Evolutionary conservation across 2,329 filamentous ascomycete species (phyloP), one percentile per base, ranked within the genome.

Genomic region (Nigrospora oryzae): DNA sequence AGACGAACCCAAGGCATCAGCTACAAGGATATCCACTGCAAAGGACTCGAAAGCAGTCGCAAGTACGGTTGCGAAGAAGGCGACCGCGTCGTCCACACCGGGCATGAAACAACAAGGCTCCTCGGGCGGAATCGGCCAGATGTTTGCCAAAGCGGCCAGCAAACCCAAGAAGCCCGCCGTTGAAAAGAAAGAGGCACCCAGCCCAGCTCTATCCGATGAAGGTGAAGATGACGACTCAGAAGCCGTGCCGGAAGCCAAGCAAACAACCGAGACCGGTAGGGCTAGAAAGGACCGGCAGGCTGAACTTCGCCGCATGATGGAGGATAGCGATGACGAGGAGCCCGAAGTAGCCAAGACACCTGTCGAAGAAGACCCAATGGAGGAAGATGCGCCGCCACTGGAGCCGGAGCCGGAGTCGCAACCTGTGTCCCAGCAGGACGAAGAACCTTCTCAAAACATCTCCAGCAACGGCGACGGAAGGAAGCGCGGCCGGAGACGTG

Each of bases 101-200:
- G 40, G 63, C 0, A 52, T 74, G 3, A 88, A 86, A 56, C 77
- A 77, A 46, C 58, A 63, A 45, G 51, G 47, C 13, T 59, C 59
- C 12, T 62, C 59, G 5, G 46, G 43, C 11, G 57, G 59, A 14
- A 63, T 63, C 39, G 52, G 58, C 12, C 58, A 63, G 46, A 62
- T 63, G 59, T 63, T 63, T 46, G 60, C 60, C 23, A 61, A 58
- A 40, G 52, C 52, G 6, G 58, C 60, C 4, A 54, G 56, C 12
- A 62, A 58, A 42, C 55, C 60, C 13, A 63, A 61, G 49, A 62
- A 59, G 42, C 53, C 56, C 6, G 49, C 43, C 6, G 42, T 46
- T 5, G 30, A 36, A 19, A n/a, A 46, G 3, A 56, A 46, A 11
- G 54, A 59, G 35, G 48, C 48, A 13, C 40, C 51, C 31, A 52